Conservation (phyloP, 177 flowering plant species). For the Tripterygium wilfordii region DNA sequence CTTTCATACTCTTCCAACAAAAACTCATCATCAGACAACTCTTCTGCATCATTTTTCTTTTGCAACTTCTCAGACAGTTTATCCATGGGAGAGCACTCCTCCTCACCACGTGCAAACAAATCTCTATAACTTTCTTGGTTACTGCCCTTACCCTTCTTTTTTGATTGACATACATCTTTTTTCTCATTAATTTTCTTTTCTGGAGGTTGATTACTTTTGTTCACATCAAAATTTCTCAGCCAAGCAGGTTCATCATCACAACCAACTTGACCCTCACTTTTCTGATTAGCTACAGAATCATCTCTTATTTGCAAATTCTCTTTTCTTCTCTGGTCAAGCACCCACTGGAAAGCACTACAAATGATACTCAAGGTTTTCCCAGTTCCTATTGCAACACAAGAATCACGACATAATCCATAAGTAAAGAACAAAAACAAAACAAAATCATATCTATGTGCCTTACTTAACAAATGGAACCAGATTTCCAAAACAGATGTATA, state of each 20-base stretch:
- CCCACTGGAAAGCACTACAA: constrained; percentile 90
- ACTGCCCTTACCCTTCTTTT: constrained; percentile 17
- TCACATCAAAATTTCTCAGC: constrained; percentile 58
- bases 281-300: constrained; percentile 9
- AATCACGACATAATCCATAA: background rate
- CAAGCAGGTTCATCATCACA: constrained; percentile 88
- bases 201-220: constrained; percentile 16
- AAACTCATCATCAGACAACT: constrained; percentile 61
- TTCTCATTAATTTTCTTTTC: constrained; percentile 22
- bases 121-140: constrained; percentile 17
- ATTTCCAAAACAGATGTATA: no score
- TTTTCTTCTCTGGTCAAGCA: constrained; percentile 46
- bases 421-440: background rate
- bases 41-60: constrained; percentile 16
- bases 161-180: constrained; percentile 14
- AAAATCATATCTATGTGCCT: background rate
- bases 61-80: constrained; percentile 9
- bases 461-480: no score
- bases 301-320: constrained; percentile 7
- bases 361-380: constrained; percentile 95
- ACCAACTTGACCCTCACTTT: constrained; percentile 12
- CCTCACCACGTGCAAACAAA: constrained; percentile 7
- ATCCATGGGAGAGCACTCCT: constrained; percentile 8
- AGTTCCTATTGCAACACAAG: constrained; percentile 47
- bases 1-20: constrained; percentile 85